Evolutionary conservation across 1,284 basidiomycete genomes (phyloP).

Genomic region (Mrakiaceae sp.): DNA sequence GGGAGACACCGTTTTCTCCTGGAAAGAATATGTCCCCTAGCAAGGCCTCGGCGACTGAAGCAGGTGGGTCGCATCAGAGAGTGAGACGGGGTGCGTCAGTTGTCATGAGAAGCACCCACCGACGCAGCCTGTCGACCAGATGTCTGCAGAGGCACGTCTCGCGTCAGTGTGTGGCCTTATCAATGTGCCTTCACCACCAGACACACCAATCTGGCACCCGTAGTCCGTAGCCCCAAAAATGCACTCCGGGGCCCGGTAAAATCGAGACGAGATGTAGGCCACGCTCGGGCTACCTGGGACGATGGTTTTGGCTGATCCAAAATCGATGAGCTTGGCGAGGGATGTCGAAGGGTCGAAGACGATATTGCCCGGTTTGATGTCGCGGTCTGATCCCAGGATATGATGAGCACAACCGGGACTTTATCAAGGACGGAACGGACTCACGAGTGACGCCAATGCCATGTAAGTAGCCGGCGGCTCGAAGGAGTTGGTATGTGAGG

Average conservation of each 20-base stretch:
- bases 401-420: not conserved
- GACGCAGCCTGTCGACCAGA: slow-evolving; percentile 99
- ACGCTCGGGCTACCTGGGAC: slow-evolving; percentile 97
- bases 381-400: slow-evolving; percentile 47
- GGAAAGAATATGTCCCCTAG: slow-evolving; percentile 97
- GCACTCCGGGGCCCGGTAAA: slow-evolving; percentile 95
- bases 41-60: slow-evolving; percentile 95
- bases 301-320: slow-evolving; percentile 98
- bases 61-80: too few species aligned
- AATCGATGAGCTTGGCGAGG: slow-evolving; percentile 93
- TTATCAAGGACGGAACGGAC: not conserved
- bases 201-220: slow-evolving; percentile 92
- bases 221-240: slow-evolving; percentile 99
- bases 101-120: too few species aligned
- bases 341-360: slow-evolving; percentile 93
- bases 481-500: slow-evolving; percentile 61
- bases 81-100: too few species aligned
- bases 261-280: slow-evolving; percentile 97
- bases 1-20: slow-evolving; percentile 98
- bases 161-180: too few species aligned
- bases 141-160: slow-evolving; percentile 46
- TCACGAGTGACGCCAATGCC: slow-evolving; percentile 75
- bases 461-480: slow-evolving; percentile 94
- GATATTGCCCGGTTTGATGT: slow-evolving; percentile 99
- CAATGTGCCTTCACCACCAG: not conserved